Percentiles rank a stretch among this genome's conserved stretches.
phyloP scores from a whole-genome alignment of 2,329 filamentous ascomycete species.

The Lachnellula cervina region DNA sequence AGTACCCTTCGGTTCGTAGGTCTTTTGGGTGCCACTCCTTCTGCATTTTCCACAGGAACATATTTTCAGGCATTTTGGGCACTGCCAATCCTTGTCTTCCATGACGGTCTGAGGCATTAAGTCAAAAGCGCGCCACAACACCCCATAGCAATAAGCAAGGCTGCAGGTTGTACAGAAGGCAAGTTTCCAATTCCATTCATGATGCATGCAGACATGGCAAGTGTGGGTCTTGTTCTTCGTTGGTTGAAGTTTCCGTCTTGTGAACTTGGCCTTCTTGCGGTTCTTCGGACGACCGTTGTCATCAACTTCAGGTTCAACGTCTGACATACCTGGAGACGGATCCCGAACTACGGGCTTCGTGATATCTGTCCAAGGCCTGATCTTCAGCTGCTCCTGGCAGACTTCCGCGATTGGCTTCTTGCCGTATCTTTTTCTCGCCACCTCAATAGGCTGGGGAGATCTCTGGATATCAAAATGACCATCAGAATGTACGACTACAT shows the following conservation, averaged over 20 bases:
- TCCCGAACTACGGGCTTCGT: constrained; percentile 35
- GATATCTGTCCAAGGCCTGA: constrained; percentile 78
- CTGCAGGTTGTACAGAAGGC: constrained; percentile 74
- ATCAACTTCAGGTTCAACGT: constrained; percentile 53
- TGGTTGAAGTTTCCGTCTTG: constrained; percentile 37
- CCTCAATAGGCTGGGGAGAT: constrained; percentile 65
- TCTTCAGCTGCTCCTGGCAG: constrained; percentile 82
- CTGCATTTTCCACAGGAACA: constrained; percentile 84
- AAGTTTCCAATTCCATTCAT: constrained; percentile 79
- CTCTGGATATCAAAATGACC: constrained; percentile 59
- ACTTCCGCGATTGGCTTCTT: constrained; percentile 85
- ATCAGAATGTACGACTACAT: constrained; percentile 69
- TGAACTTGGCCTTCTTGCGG: constrained; percentile 53
- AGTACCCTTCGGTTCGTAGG: constrained; percentile 83
- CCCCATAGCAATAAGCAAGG: constrained; percentile 86
- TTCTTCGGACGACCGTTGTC: constrained; percentile 58
- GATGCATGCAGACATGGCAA: constrained; percentile 81
- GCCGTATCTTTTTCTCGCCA: constrained; percentile 60
- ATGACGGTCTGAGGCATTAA: constrained; percentile 79
- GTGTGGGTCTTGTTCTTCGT: constrained; percentile 45
- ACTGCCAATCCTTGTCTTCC: constrained; percentile 79
- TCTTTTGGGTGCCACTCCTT: constrained; percentile 58
- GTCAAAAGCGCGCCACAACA: constrained; percentile 86
- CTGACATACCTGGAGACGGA: constrained; percentile 38
- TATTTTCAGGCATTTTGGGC: constrained; percentile 77